Base-by-base conservation (phyloP, 345 rosid genomes). In the Alliaria petiolata region DNA sequence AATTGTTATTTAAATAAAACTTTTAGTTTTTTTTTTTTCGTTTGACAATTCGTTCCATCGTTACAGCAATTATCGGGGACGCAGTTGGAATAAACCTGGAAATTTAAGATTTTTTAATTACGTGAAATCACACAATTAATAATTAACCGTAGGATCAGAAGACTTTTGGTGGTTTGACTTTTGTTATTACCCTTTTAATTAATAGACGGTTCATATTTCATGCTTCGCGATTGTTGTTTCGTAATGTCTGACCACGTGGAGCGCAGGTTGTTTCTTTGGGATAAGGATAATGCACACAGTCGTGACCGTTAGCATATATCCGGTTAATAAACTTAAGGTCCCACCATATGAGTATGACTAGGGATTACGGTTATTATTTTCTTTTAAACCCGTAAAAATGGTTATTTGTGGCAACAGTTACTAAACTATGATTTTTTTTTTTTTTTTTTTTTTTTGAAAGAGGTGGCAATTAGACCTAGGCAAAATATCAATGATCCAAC, bases 21-120 rank as follows among this genome's bases (percentile, higher is more conserved):
- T 8, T 14, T 43, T 28, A 67, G 49, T 53, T 52, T 16, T 53
- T 53, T 52, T 16, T 53, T 62, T 19, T 33, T 31, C 9, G 12
- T 35, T 63, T 72, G 57, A 64, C 70, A 62, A 71, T 55, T 43
- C 11, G 17, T 20, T 62, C 44, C 5, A 71, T 63, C 6, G 72
- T 74, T 74, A 66, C 78, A 72, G 66, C 72, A 13, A 57, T 31
- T 49, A 57, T 42, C 72, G 67, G 61, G 31, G 26, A 73, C 65
- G 33, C 28, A 33, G 59, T 56, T 56, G 39, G 40, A 60, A 58
- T 58, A 50, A 70, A 38, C 51, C 68, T 40, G 36, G 46, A 34
- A 69, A 40, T 52, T 72, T 53, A 25, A 42, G 31, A 4, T 5
- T 45, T 67, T 55, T 28, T 4, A 35, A 38, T 49, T 31, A 54